Base-by-base conservation (phyloP, 805 yeast genomes). In the Saccharomyces paradoxus region DNA sequence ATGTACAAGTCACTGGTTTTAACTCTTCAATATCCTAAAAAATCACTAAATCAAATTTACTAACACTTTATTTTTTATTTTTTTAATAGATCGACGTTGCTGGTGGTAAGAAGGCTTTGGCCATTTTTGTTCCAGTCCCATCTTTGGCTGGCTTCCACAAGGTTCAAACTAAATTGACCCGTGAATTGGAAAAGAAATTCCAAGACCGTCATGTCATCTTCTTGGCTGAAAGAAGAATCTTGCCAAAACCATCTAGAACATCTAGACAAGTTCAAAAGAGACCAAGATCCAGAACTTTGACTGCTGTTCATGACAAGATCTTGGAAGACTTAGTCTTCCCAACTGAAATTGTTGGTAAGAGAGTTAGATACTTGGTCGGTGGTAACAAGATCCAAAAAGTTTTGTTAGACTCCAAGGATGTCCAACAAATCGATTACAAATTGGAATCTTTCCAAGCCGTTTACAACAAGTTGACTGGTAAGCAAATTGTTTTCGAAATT, bases 181-280 rank as follows among this genome's bases (percentile, higher is more conserved):
- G 98, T 82, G 99, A 92, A 84, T 87, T 92, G 77, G 99, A 92
- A 83, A 92, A 92, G 95, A 92, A 94, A 83, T 94, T 92, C 91
- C 95, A 97, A 77, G 99, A 92, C 85, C 89, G 96, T 79, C 97
- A 94, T 78, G 97, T 92, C 78, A 92, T 94, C 71, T 89, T 92
- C 89, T 86, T 92, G 76, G 98, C 97, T 75, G 98, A 92, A 84
- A 89, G 99, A 83, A 89, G 97, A 82, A 94, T 92, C 81, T 84
- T 94, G 76, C 97, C 98, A 81, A 92, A 89, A 85, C 97, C 98
- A 77, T 88, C 95, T 73, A 90, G 98, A 82, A 81, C 85, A 74
- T 82, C 96, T 61, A 89, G 90, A 84, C 88, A 86, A 78, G 79
- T 77, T 72, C 99, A 94, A 83, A 91, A 94, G 91, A 91, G 99